Evolutionary conservation across 2,329 filamentous ascomycete genomes (phyloP).

Genomic region (Neospermospora avenae): DNA sequence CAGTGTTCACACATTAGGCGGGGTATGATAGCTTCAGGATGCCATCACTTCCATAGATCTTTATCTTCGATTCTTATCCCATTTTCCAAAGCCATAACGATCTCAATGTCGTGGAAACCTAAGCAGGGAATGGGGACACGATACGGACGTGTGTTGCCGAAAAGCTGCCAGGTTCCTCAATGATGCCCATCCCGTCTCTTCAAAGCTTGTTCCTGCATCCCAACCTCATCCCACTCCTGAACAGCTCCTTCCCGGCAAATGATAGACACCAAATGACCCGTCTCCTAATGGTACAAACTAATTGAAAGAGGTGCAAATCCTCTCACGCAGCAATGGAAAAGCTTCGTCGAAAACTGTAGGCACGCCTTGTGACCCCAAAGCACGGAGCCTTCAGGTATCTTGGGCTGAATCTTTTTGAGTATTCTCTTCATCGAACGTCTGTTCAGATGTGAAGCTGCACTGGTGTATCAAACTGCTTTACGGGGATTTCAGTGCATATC

Average conservation of each 20-base stretch:
- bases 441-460: no score
- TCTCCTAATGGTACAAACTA: not conserved
- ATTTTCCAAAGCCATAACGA: not conserved
- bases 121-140: not conserved
- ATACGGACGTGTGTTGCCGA: not conserved
- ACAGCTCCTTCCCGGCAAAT: not conserved
- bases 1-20: not conserved
- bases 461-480: not conserved
- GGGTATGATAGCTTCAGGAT: not conserved
- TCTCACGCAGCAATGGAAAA: not conserved
- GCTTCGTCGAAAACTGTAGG: not conserved
- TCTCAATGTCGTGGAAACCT: not conserved
- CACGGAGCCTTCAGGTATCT: not conserved
- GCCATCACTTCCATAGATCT: not conserved
- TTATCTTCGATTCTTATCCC: not conserved
- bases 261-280: not conserved
- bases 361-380: not conserved
- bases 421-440: no score
- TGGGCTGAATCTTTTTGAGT: no score
- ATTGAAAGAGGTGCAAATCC: not conserved
- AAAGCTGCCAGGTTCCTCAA: not conserved
- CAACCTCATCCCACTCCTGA: not conserved
- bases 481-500: not conserved
- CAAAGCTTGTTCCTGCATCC: constrained; percentile 1
- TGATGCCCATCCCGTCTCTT: not conserved